Percentiles rank a stretch among this genome's conserved stretches.
phyloP scores from a whole-genome alignment of 2,329 filamentous ascomycete genomes.

The Ampelomyces quisqualis region DNA sequence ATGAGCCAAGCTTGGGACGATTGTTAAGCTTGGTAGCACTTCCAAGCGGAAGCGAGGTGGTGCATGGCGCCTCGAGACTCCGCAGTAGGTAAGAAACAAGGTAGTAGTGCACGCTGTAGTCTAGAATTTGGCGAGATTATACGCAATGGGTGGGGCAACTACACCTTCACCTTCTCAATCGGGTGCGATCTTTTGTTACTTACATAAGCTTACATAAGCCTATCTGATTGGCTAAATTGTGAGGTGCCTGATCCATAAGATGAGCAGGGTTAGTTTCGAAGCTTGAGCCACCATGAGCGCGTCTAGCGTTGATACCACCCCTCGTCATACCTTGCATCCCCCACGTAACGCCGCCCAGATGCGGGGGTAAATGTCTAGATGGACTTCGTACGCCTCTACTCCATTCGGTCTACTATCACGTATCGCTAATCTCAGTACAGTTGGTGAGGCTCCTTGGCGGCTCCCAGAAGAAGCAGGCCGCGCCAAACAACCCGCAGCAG shows the following conservation, averaged over 20 bases:
- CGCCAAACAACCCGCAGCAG: conserved; percentile 58
- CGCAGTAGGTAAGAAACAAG: no score
- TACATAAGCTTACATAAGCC: no score
- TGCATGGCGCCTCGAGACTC: no score
- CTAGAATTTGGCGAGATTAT: no score
- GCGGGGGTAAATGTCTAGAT: conserved; percentile 1
- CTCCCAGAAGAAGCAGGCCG: conserved; percentile 52
- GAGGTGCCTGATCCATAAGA: no score
- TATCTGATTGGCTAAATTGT: not conserved
- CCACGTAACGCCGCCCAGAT: not conserved
- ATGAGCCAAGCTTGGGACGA: no score
- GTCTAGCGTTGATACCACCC: not conserved
- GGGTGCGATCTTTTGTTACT: no score
- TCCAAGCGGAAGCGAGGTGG: no score
- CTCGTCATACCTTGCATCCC: conserved; percentile 1
- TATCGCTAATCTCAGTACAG: conserved; percentile 40
- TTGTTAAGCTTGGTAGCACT: no score
- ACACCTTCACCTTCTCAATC: no score
- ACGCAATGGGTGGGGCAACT: no score
- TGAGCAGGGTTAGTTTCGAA: not conserved
- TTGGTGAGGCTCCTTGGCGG: conserved; percentile 64
- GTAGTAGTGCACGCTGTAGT: no score
- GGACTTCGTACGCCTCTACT: not conserved
- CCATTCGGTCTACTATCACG: not conserved
- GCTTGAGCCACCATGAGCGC: not conserved